These are phyloP conservation scores for Bipolaris sorokiniana DNA, from an alignment of 2,329 filamentous ascomycete species.

Conservation along the genomic window DNA sequence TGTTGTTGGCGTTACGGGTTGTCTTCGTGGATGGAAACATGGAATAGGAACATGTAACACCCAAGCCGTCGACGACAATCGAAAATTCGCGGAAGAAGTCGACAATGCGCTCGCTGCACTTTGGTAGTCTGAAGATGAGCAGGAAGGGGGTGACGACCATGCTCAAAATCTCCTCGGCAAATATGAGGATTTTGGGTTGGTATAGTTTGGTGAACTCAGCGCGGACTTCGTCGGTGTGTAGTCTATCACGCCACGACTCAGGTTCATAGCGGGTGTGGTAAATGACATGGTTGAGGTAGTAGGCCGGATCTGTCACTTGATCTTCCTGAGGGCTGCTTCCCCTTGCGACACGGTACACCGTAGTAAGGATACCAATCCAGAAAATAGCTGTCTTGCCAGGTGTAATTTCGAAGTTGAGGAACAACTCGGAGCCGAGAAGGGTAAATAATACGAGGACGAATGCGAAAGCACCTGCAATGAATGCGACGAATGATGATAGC, in stretches of 20 bases:
- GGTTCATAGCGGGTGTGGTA: constrained; percentile 93
- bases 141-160: constrained; percentile 92
- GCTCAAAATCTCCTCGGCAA: constrained; percentile 88
- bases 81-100: constrained; percentile 99
- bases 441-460: constrained; percentile 85
- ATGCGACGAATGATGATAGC: constrained; percentile 80
- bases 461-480: constrained; percentile 83
- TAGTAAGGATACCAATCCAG: constrained; percentile 82
- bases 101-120: constrained; percentile 88
- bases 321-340: constrained; percentile 83
- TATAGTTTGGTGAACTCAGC: constrained; percentile 89
- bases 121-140: constrained; percentile 83
- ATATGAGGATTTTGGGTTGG: constrained; percentile 89
- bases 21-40: constrained; percentile 96
- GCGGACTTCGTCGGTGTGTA: constrained; percentile 95
- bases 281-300: constrained; percentile 84
- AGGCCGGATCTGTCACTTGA: constrained; percentile 91
- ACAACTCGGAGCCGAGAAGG: constrained; percentile 87
- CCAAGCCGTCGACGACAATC: constrained; percentile 92
- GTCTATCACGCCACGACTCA: constrained; percentile 81
- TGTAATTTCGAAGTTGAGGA: constrained; percentile 90
- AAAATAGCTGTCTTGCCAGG: constrained; percentile 87
- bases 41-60: constrained; percentile 95
- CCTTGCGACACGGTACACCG: constrained; percentile 81
- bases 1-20: constrained; percentile 57